Conservation (phyloP, 495 filamentous ascomycete genomes). For the Peziza echinospora region DNA sequence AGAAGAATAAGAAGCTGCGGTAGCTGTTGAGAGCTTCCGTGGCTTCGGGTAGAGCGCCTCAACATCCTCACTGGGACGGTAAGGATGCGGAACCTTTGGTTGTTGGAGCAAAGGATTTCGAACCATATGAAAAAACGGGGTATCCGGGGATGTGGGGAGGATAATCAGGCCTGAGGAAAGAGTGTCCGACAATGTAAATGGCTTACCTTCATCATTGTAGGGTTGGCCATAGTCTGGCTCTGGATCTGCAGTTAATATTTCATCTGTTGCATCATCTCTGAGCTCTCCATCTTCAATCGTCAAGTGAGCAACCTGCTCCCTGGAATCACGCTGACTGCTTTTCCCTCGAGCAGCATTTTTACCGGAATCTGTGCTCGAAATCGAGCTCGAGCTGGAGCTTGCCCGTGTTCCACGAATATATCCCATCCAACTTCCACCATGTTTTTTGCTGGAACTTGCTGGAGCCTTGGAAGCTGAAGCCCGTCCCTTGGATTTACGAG, state of each 20-base stretch:
- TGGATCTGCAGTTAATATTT: slow-evolving; percentile 1
- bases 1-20: slow-evolving; percentile 1
- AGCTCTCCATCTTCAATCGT: slow-evolving; percentile 13
- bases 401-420: slow-evolving; percentile 1
- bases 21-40: slow-evolving; percentile 2
- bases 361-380: not conserved
- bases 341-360: not conserved
- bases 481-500: not conserved
- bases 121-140: not conserved
- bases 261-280: not conserved
- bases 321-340: not conserved
- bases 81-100: not conserved
- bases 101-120: not conserved
- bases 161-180: slow-evolving; percentile 1
- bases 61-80: not conserved
- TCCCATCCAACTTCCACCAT: slow-evolving; percentile 8
- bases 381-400: not conserved
- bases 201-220: slow-evolving; percentile 1
- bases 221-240: slow-evolving; percentile 10
- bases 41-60: not conserved
- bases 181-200: slow-evolving; percentile 1
- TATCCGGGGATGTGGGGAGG: not conserved
- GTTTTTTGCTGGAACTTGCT: slow-evolving; percentile 1
- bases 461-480: not conserved
- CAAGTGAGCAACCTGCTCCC: slow-evolving; percentile 11